These are phyloP conservation scores for Gossypium rotundifolium DNA, from an alignment of 345 rosid genomes.

Conservation along the genomic window DNA sequence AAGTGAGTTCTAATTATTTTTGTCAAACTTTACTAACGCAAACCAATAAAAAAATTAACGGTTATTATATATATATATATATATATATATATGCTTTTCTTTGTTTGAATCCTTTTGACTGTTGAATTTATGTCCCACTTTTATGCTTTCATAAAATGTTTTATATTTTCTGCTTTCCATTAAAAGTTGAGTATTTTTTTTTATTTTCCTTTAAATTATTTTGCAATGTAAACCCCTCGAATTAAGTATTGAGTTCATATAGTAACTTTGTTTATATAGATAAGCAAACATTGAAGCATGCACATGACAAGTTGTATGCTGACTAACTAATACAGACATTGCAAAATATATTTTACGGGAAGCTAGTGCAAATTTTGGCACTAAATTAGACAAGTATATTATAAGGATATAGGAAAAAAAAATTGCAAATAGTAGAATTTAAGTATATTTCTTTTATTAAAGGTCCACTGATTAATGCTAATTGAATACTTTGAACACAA, in stretches of 20 bases:
- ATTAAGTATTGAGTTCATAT: too few species aligned
- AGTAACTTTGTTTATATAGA: neutral
- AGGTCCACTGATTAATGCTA: too few species aligned
- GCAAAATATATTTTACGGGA: too few species aligned
- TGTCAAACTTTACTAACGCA: neutral
- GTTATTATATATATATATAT: conserved; percentile 10
- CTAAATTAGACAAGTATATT: too few species aligned
- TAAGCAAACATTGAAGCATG: neutral
- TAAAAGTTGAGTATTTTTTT: neutral
- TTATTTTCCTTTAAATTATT: too few species aligned
- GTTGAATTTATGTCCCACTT: conserved; percentile 18
- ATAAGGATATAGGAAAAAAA: too few species aligned
- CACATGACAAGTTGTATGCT: neutral
- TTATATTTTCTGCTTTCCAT: neutral
- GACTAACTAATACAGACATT: neutral
- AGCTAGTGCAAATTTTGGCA: too few species aligned
- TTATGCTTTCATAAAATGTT: neutral
- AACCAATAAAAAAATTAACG: conserved; percentile 2
- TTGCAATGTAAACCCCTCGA: too few species aligned
- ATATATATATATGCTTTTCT: conserved; percentile 2
- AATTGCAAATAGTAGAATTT: too few species aligned
- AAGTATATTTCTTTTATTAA: too few species aligned
- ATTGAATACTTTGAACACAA: too few species aligned
- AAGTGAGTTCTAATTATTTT: conserved; percentile 7
- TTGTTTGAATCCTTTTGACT: conserved; percentile 21